Evolutionary conservation across 768 basidiomycete genomes (phyloP).

Genomic region (Pisolithus orientalis): DNA sequence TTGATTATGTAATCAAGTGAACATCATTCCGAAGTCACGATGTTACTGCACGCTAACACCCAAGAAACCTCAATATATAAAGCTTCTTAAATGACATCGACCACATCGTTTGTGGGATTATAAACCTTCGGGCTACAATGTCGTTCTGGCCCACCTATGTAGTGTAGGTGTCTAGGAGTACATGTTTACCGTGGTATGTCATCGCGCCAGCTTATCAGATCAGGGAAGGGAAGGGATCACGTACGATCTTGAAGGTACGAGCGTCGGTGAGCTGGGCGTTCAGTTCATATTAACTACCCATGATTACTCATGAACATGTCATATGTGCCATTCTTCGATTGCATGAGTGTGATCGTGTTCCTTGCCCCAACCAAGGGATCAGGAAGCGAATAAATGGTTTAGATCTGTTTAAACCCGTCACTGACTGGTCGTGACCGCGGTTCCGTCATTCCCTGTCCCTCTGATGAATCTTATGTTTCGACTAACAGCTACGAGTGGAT

Average conservation of each 20-base stretch:
- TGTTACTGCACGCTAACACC: background rate
- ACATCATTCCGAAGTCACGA: too few relatives aligned
- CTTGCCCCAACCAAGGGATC: slow-evolving; percentile 40
- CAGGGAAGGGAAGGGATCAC: slow-evolving; percentile 70
- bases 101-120: slow-evolving; percentile 59
- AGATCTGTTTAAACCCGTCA: too few relatives aligned
- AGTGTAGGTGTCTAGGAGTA: slow-evolving; percentile 81
- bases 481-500: slow-evolving; percentile 72
- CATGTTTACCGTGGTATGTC: slow-evolving; percentile 43
- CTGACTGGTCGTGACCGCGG: too few relatives aligned
- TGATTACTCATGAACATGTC: slow-evolving; percentile 28
- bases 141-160: slow-evolving; percentile 69
- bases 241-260: slow-evolving; percentile 76
- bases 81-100: slow-evolving; percentile 69
- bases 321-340: slow-evolving; percentile 80
- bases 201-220: slow-evolving; percentile 28
- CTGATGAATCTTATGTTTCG: slow-evolving; percentile 82
- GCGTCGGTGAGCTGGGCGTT: slow-evolving; percentile 41
- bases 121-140: slow-evolving; percentile 67
- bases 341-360: slow-evolving; percentile 80
- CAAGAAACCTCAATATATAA: background rate
- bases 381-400: too few relatives aligned
- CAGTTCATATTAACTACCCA: too few relatives aligned
- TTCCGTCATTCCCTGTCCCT: too few relatives aligned
- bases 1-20: too few relatives aligned